Base-by-base conservation (phyloP, 495 filamentous ascomycete species). In the Penicillium steckii region DNA sequence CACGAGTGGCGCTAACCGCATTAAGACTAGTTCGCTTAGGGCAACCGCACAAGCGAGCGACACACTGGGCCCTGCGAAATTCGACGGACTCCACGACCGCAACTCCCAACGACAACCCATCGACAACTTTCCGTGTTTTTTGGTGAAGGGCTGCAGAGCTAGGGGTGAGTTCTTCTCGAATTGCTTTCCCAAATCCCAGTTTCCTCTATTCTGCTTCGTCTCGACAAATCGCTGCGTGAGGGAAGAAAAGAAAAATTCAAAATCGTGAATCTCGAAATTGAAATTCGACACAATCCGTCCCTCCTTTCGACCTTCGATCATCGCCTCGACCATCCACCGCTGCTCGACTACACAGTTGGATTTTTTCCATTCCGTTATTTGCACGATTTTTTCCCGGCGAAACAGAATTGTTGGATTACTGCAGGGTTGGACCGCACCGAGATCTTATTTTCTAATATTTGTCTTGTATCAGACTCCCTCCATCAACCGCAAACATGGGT, bases 401-500 rank as follows among this genome's bases (percentile, higher is more conserved):
- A 57, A 21, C 61, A 61, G 63, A 66, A 66, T 55, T 37, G 37
- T 50, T 53, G 55, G 50, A 48, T 53, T 45, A 48, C 9, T 41
- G 18, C 38, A 41, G 38, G 19, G 53, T 43, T 46, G 30, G 21
- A 50, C 41, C 51, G 46, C 56, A 52, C 32, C 48, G 45, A 52
- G 26, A 44, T 29, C 43, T 46, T 45, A 59, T 57, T 58, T 27
- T 49, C 59, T 66, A 64, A 68, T 61, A 55, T 57, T 64, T 57
- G 50, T 44, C 56, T 50, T 53, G 21, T 57, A 63, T 45, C 64
- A 82, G 79, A 81, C 76, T 37, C 75, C 69, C 69, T 72, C 69
- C 68, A 82, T 70, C 63, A 70, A 77, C 70, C 78, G 84, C 82
- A 82, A 87, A 82, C 76, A 97, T 97, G 93, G 93, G 93, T 97